phyloP scores from a whole-genome alignment of 2,329 filamentous ascomycete species.

The Penicillium fuscoglaucum region DNA sequence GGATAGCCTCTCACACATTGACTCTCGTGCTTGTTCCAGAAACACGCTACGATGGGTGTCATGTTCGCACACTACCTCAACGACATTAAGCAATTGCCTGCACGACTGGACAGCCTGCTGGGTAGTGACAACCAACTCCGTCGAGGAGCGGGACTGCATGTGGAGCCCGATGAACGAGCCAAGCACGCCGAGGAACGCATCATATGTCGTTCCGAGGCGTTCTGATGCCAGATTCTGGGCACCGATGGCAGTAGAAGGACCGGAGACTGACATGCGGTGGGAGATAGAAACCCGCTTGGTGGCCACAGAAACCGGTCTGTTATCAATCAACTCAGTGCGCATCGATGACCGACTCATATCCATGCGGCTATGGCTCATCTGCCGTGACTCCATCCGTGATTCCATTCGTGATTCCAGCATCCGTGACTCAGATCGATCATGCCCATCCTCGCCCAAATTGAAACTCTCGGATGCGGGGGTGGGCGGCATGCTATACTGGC shows the following conservation, averaged over 20 bases:
- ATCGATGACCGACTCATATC: slow-evolving; percentile 22
- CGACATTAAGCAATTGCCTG: slow-evolving; percentile 72
- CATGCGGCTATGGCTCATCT: slow-evolving; percentile 36
- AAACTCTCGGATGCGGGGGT: slow-evolving; percentile 45
- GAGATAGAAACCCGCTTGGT: slow-evolving; percentile 56
- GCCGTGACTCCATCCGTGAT: slow-evolving; percentile 9
- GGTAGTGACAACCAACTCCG: slow-evolving; percentile 78
- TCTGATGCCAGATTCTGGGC: slow-evolving; percentile 79
- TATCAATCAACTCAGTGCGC: slow-evolving; percentile 28
- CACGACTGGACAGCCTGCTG: slow-evolving; percentile 82
- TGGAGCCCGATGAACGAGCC: slow-evolving; percentile 93
- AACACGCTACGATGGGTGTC: slow-evolving; percentile 67
- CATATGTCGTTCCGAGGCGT: slow-evolving; percentile 75
- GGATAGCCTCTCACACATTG: slow-evolving; percentile 77
- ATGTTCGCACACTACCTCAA: slow-evolving; percentile 79
- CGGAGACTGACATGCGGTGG: slow-evolving; percentile 76
- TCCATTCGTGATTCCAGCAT: slow-evolving; percentile 11
- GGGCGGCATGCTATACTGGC: slow-evolving; percentile 34
- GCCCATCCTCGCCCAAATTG: slow-evolving; percentile 24
- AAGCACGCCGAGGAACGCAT: slow-evolving; percentile 84
- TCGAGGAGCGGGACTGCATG: slow-evolving; percentile 85
- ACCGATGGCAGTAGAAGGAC: slow-evolving; percentile 61
- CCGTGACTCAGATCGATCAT: slow-evolving; percentile 36
- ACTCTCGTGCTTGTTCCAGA: slow-evolving; percentile 67
- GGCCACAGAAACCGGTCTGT: slow-evolving; percentile 36